A percentile compares a stretch with the other conserved stretches of the same genome.
These are phyloP conservation scores for Biscutella auriculata DNA, from an alignment of 441 rosid genomes.

Conservation along the genomic window DNA sequence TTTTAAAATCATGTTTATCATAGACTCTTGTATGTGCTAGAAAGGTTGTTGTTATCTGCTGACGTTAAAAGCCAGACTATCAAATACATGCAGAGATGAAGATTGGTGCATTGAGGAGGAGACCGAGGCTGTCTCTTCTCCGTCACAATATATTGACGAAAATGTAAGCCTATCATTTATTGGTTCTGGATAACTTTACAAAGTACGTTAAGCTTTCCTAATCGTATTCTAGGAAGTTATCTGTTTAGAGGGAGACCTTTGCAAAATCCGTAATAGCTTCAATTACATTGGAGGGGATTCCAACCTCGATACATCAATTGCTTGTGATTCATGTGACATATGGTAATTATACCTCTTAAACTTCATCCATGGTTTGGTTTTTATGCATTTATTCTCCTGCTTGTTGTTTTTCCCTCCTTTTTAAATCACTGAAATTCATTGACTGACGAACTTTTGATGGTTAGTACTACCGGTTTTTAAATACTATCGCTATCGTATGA, in stretches of 20 bases:
- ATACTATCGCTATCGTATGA: not conserved
- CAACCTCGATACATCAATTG: slow-evolving; percentile 87
- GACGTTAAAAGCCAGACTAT: slow-evolving; percentile 1
- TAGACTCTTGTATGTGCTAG: not conserved
- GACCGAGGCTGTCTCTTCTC: slow-evolving; percentile 62
- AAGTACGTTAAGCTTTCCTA: slow-evolving; percentile 21
- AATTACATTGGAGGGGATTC: slow-evolving; percentile 45
- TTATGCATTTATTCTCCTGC: not conserved
- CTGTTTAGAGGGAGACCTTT: slow-evolving; percentile 95
- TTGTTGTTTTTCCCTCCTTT: not conserved
- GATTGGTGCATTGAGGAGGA: slow-evolving; percentile 73
- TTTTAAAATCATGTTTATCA: not conserved
- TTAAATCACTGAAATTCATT: not conserved
- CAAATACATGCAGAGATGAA: slow-evolving; percentile 58
- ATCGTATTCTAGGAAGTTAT: slow-evolving; percentile 81
- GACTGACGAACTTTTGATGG: slow-evolving; percentile 2
- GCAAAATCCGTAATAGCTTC: slow-evolving; percentile 65
- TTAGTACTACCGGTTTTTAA: not conserved
- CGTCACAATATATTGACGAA: slow-evolving; percentile 90
- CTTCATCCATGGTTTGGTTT: not conserved
- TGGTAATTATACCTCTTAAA: slow-evolving; percentile 44
- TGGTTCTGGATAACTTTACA: not conserved
- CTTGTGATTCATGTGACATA: slow-evolving; percentile 92
- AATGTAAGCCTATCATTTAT: slow-evolving; percentile 44
- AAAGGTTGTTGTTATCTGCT: not conserved